Conservation (phyloP, 2,329 filamentous ascomycete species). For the Colletotrichum sp. region DNA sequence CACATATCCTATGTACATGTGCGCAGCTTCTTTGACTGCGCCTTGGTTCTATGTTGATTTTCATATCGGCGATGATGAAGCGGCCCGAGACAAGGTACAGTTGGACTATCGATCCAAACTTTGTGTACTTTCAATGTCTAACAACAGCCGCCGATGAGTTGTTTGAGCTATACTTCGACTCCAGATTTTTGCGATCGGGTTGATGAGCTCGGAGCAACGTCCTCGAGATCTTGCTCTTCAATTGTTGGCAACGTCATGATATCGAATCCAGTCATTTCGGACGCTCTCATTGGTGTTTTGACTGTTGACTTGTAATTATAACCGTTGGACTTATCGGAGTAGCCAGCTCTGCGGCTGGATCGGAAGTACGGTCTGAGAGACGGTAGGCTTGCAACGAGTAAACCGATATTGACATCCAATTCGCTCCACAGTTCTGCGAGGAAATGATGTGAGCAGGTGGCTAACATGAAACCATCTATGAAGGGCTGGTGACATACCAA, state of each 20-base stretch:
- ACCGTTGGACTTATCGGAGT: constrained; percentile 1
- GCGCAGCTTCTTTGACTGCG: too few species aligned
- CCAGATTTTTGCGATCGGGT: background rate
- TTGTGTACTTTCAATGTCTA: background rate
- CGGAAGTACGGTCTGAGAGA: constrained; percentile 13
- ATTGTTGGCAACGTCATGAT: background rate
- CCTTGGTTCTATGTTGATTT: background rate
- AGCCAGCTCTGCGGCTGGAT: background rate
- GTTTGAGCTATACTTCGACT: background rate
- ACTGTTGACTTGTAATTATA: constrained; percentile 14
- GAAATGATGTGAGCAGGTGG: background rate
- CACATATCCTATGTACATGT: background rate
- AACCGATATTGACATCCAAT: constrained; percentile 8
- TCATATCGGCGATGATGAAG: background rate
- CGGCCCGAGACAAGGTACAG: background rate
- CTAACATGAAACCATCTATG: background rate
- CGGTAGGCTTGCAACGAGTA: constrained; percentile 10
- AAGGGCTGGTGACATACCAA: background rate
- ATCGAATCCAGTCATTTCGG: background rate
- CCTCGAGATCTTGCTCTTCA: background rate
- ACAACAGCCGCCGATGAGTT: background rate
- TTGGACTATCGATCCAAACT: background rate
- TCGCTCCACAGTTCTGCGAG: constrained; percentile 10
- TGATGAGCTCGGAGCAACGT: background rate
- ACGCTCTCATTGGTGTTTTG: background rate